phyloP scores from a whole-genome alignment of 2,329 filamentous ascomycete species.

The Xenoacremonium recifei region DNA sequence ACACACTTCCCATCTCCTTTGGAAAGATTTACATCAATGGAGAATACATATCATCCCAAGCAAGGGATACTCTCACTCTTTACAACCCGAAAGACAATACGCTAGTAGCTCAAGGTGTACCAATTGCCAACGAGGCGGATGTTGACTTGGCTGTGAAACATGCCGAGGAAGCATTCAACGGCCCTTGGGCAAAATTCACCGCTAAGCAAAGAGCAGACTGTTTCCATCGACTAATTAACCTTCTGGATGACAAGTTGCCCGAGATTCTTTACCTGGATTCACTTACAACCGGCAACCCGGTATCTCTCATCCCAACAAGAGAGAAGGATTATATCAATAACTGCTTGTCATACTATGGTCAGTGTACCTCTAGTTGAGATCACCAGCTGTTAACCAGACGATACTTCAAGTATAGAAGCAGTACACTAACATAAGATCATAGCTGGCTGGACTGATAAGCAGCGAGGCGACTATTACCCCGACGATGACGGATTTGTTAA shows the following conservation, averaged over 20 bases:
- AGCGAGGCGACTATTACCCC: background rate
- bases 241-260: background rate
- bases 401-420: no score
- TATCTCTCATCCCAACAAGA: background rate
- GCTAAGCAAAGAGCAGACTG: background rate
- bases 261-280: background rate
- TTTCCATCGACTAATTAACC: background rate
- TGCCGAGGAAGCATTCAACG: background rate
- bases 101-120: background rate
- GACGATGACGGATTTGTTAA: slow-evolving; percentile 1
- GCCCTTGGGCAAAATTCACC: background rate
- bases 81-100: background rate
- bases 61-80: background rate
- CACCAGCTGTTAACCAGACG: background rate
- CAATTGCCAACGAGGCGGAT: background rate
- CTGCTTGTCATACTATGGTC: background rate
- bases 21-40: background rate
- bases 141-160: background rate
- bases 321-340: background rate
- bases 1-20: no score
- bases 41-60: background rate
- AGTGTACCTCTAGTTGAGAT: background rate
- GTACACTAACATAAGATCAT: background rate
- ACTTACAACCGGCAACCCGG: background rate
- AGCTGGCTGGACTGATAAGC: slow-evolving; percentile 1